Percentiles rank a stretch among this genome's conserved stretches.
phyloP scores from a whole-genome alignment of 768 basidiomycete genomes.

The Suillus plorans region DNA sequence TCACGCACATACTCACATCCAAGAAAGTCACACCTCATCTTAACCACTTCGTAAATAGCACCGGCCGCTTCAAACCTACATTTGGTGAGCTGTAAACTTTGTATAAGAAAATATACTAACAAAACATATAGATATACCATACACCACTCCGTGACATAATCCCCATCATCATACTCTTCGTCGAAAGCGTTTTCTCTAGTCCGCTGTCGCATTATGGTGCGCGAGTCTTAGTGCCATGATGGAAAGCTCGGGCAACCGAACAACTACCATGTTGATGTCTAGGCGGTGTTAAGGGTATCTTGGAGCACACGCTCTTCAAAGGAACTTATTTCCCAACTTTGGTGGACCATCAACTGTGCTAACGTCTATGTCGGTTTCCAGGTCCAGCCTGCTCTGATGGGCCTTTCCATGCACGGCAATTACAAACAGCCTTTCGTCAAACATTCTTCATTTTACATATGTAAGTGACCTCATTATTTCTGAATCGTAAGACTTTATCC shows the following conservation, averaged over 20 bases:
- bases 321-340: constrained; percentile 97
- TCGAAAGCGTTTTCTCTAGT: too few relatives aligned
- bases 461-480: too few relatives aligned
- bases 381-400: constrained; percentile 96
- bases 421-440: too few relatives aligned
- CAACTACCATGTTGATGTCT: constrained; percentile 98
- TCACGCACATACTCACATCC: too few relatives aligned
- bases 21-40: too few relatives aligned
- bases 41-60: too few relatives aligned
- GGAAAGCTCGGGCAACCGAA: constrained; percentile 97
- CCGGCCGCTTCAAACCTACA: too few relatives aligned
- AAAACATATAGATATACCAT: constrained; percentile 24
- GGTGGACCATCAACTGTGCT: constrained; percentile 99
- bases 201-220: constrained; percentile 44
- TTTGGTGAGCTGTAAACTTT: too few relatives aligned
- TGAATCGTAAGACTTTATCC: too few relatives aligned
- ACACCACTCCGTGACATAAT: constrained; percentile 32
- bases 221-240: constrained; percentile 77
- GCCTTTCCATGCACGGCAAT: constrained; percentile 98
- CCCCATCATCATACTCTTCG: too few relatives aligned
- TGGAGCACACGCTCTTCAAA: constrained; percentile 97
- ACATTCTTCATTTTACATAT: too few relatives aligned
- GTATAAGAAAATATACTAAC: too few relatives aligned
- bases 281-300: constrained; percentile 93
- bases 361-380: constrained; percentile 99